phyloP scores from a whole-genome alignment of 441 rosid genomes.

The Viola pubescens region DNA sequence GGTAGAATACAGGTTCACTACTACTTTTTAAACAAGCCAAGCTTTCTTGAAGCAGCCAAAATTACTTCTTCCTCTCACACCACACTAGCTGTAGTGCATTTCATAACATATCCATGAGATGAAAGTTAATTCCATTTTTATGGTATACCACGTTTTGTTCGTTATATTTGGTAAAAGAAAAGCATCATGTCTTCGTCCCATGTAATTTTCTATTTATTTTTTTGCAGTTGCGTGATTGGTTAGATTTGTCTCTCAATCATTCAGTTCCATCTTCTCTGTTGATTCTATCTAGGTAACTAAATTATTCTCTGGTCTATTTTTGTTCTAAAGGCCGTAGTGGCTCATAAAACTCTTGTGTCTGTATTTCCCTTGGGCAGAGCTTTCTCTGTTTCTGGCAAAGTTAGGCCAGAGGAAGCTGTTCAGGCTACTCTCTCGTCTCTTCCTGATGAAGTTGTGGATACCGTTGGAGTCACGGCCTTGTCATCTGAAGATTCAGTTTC shows the following conservation, averaged over 20 bases:
- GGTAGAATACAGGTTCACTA: too few relatives aligned
- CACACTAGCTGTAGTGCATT: too few relatives aligned
- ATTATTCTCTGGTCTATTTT: slow-evolving; percentile 1
- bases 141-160: neutral
- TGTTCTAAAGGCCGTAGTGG: slow-evolving; percentile 8
- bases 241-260: slow-evolving; percentile 73
- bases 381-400: slow-evolving; percentile 69
- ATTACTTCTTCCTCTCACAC: too few relatives aligned
- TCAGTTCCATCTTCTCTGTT: slow-evolving; percentile 76
- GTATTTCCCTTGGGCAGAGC: slow-evolving; percentile 38
- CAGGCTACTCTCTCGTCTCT: slow-evolving; percentile 87
- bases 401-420: slow-evolving; percentile 86
- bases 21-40: too few relatives aligned
- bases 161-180: neutral
- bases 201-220: slow-evolving; percentile 16
- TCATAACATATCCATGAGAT: too few relatives aligned
- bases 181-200: slow-evolving; percentile 9
- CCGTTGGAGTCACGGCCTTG: slow-evolving; percentile 70
- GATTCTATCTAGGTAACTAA: slow-evolving; percentile 61
- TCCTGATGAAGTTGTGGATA: slow-evolving; percentile 93
- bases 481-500: slow-evolving; percentile 84
- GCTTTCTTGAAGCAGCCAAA: too few relatives aligned
- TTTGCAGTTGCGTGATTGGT: slow-evolving; percentile 65
- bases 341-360: slow-evolving; percentile 14
- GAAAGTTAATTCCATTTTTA: too few relatives aligned